phyloP scores from a whole-genome alignment of 2,329 filamentous ascomycete species.

The Epichloe amarillans region DNA sequence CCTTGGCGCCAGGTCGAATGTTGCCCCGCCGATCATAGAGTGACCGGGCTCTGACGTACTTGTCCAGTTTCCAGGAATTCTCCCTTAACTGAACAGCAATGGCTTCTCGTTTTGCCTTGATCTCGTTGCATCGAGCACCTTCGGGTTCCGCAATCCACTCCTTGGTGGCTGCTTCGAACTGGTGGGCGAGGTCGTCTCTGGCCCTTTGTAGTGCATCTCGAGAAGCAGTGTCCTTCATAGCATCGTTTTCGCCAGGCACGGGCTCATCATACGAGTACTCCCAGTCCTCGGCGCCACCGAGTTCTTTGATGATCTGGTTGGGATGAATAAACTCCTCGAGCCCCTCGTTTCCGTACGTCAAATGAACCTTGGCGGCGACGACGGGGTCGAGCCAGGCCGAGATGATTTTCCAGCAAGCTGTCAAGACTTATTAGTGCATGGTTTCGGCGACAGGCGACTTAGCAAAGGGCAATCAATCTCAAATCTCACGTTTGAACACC shows the following conservation, averaged over 20 bases:
- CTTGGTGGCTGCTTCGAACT: conserved; percentile 45
- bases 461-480: too few relatives aligned
- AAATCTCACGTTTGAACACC: conserved; percentile 40
- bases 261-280: conserved; percentile 54
- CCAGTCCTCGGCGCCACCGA: conserved; percentile 52
- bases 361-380: conserved; percentile 59
- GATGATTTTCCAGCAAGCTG: conserved; percentile 46
- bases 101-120: conserved; percentile 25
- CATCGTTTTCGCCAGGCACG: conserved; percentile 41
- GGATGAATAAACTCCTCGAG: conserved; percentile 48
- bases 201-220: conserved; percentile 36
- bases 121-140: conserved; percentile 9
- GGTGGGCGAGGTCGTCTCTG: conserved; percentile 36
- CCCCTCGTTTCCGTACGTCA: conserved; percentile 49
- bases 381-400: conserved; percentile 65
- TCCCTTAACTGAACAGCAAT: conserved; percentile 37
- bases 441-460: too few relatives aligned
- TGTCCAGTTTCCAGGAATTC: conserved; percentile 62
- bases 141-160: conserved; percentile 38
- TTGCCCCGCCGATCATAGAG: conserved; percentile 41
- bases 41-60: conserved; percentile 48
- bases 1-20: conserved; percentile 1
- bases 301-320: conserved; percentile 44
- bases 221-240: conserved; percentile 30
- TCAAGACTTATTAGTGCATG: background rate